Evolutionary conservation across 179 eudicot species (phyloP).

Genomic region (Beta corolliflora): DNA sequence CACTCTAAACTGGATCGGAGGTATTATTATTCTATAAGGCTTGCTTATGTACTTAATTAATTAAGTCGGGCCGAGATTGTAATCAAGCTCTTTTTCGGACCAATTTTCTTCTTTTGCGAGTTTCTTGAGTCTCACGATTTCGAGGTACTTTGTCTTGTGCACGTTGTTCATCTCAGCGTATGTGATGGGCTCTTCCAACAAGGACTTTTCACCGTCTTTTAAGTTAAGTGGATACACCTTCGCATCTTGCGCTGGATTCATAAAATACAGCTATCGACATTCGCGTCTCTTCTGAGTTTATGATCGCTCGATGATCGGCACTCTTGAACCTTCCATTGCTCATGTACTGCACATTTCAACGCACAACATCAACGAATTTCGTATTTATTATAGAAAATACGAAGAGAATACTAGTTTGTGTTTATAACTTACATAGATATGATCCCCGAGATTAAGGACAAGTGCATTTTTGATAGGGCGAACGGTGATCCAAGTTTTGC

Average conservation of each 20-base stretch:
- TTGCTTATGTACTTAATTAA: neutral
- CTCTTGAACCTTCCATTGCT: slow-evolving; percentile 90
- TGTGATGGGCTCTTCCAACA: slow-evolving; percentile 59
- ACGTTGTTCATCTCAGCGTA: slow-evolving; percentile 55
- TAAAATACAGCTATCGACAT: slow-evolving; percentile 76
- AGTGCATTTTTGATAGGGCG: slow-evolving; percentile 73
- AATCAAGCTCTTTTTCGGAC: slow-evolving; percentile 25
- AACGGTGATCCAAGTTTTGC: slow-evolving; percentile 83
- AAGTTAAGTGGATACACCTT: slow-evolving; percentile 56
- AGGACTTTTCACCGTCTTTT: slow-evolving; percentile 53
- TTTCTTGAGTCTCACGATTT: slow-evolving; percentile 52
- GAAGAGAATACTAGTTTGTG: no score
- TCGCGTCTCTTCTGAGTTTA: slow-evolving; percentile 62
- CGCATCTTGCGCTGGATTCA: slow-evolving; percentile 68
- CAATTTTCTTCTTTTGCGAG: slow-evolving; percentile 44
- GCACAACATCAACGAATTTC: neutral
- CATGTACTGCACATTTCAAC: slow-evolving; percentile 34
- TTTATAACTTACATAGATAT: slow-evolving; percentile 63
- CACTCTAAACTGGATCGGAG: no score
- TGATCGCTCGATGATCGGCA: slow-evolving; percentile 85
- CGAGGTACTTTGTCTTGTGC: slow-evolving; percentile 55
- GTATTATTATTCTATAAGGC: neutral
- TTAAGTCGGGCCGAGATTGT: slow-evolving; percentile 21
- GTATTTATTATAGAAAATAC: neutral
- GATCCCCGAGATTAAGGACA: slow-evolving; percentile 79